phyloP scores from a whole-genome alignment of 352 stramenopile species.

The Plasmopara viticola region DNA sequence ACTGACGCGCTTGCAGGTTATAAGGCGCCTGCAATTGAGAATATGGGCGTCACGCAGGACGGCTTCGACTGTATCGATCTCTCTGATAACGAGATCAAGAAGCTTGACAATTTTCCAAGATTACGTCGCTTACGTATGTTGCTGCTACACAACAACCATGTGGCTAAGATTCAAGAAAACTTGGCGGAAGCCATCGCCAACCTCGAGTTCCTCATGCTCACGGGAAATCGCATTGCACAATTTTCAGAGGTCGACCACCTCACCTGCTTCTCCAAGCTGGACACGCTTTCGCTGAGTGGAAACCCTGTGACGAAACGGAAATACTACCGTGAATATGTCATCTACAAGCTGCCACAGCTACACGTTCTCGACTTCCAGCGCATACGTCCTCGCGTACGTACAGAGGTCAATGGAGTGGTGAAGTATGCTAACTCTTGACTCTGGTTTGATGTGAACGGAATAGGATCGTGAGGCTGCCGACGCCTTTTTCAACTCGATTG shows the following conservation, averaged over 20 bases:
- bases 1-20: conserved; percentile 56
- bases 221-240: conserved; percentile 80
- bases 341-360: conserved; percentile 85
- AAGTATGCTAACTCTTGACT: not conserved
- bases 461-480: conserved; percentile 72
- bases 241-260: conserved; percentile 84
- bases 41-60: conserved; percentile 90
- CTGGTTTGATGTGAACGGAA: conserved; percentile 4
- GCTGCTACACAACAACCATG: conserved; percentile 91
- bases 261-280: conserved; percentile 70
- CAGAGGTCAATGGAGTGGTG: not conserved
- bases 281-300: conserved; percentile 74
- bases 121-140: conserved; percentile 87
- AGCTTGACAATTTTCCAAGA: conserved; percentile 91
- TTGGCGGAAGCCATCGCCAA: conserved; percentile 74
- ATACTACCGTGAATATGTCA: conserved; percentile 91
- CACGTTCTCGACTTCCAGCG: conserved; percentile 84
- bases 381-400: conserved; percentile 65
- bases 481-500: conserved; percentile 69
- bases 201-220: conserved; percentile 88
- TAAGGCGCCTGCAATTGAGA: conserved; percentile 90
- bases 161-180: conserved; percentile 78
- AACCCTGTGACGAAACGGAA: conserved; percentile 88
- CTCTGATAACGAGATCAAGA: conserved; percentile 93
- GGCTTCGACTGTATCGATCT: conserved; percentile 92